phyloP scores from a whole-genome alignment of 441 rosid genomes.

The Brassica hybrid region DNA sequence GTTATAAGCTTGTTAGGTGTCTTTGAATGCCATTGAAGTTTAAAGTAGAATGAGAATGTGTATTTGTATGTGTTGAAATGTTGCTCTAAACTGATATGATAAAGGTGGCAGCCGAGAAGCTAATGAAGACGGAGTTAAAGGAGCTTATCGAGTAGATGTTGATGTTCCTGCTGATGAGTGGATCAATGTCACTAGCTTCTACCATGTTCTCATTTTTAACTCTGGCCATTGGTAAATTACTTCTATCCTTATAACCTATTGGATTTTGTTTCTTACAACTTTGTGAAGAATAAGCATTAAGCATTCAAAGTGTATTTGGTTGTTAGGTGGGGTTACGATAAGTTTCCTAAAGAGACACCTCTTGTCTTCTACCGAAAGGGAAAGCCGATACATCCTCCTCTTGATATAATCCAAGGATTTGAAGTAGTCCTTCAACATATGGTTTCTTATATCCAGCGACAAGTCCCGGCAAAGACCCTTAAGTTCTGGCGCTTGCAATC shows the following conservation, averaged over 20 bases:
- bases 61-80: slow-evolving; percentile 31
- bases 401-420: slow-evolving; percentile 71
- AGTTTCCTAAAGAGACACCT: slow-evolving; percentile 88
- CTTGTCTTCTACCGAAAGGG: slow-evolving; percentile 81
- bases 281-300: slow-evolving; percentile 20
- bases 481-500: slow-evolving; percentile 97
- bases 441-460: slow-evolving; percentile 65
- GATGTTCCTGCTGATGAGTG: slow-evolving; percentile 91
- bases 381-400: slow-evolving; percentile 70
- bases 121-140: slow-evolving; percentile 55
- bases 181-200: slow-evolving; percentile 66
- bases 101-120: slow-evolving; percentile 79
- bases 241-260: too few species aligned
- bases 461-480: slow-evolving; percentile 63
- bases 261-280: background rate
- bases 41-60: background rate
- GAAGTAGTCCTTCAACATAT: slow-evolving; percentile 76
- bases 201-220: slow-evolving; percentile 82
- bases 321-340: slow-evolving; percentile 88
- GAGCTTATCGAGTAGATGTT: slow-evolving; percentile 77
- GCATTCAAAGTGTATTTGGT: slow-evolving; percentile 1
- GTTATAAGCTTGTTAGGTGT: slow-evolving; percentile 21
- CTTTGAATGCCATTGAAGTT: background rate
- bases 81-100: slow-evolving; percentile 53
- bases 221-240: slow-evolving; percentile 97